Conservation (phyloP, 352 stramenopile species). For the Globisporangium emineosum region DNA sequence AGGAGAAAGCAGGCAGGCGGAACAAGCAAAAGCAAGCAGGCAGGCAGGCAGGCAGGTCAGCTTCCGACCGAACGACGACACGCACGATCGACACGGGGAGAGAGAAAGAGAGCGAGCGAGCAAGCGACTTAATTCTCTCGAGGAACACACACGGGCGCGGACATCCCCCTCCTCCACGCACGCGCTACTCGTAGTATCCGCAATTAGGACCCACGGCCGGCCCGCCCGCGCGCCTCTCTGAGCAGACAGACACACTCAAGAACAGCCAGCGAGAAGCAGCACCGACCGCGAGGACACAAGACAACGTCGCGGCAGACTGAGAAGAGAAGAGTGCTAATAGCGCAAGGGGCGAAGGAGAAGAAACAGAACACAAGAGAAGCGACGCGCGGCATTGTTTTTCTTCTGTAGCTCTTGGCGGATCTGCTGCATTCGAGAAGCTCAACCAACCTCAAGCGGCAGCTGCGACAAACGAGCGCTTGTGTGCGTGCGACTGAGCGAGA, state of each 20-base stretch:
- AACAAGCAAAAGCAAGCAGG: conserved; percentile 1
- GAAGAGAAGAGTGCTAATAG: neutral
- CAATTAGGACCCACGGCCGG: neutral
- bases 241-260: conserved; percentile 2
- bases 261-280: neutral
- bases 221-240: neutral
- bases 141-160: neutral
- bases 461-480: neutral
- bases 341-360: neutral
- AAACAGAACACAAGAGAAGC: neutral
- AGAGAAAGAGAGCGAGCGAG: conserved; percentile 4
- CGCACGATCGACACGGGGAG: conserved; percentile 7
- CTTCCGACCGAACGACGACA: conserved; percentile 13
- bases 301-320: neutral
- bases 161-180: neutral
- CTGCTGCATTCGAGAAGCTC: neutral
- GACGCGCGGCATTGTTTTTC: conserved; percentile 10
- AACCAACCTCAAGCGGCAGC: neutral
- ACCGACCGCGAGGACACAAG: neutral
- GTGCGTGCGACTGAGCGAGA: neutral
- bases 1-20: conserved; percentile 3
- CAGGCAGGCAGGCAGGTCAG: conserved; percentile 1
- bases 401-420: conserved; percentile 9
- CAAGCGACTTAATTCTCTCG: conserved; percentile 10
- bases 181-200: neutral